These are phyloP conservation scores for Thuja plicata DNA, from an alignment of 83 land plant genomes.

Conservation along the genomic window DNA sequence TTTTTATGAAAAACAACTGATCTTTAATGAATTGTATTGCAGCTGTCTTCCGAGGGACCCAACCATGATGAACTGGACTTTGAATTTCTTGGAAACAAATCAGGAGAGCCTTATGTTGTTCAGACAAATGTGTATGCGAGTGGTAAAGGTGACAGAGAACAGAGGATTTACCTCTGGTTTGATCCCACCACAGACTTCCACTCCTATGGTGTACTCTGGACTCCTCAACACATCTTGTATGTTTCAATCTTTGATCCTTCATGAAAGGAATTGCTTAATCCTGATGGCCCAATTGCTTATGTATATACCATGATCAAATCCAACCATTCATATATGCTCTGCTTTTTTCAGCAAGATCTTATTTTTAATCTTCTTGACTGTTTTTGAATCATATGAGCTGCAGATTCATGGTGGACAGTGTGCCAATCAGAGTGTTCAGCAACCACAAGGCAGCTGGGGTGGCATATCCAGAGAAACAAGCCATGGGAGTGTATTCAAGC, in stretches of 20 bases:
- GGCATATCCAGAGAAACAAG: conserved; percentile 15
- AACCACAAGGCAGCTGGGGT: conserved; percentile 24
- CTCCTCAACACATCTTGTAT: conserved; percentile 54
- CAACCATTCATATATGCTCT: no score
- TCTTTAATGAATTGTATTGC: background rate
- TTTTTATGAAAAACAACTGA: no score
- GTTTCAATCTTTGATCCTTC: background rate
- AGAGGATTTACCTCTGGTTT: conserved; percentile 64
- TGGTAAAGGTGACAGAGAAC: conserved; percentile 54
- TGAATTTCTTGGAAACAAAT: conserved; percentile 64
- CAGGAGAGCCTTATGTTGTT: conserved; percentile 50
- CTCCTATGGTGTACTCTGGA: conserved; percentile 61
- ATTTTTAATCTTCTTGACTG: background rate
- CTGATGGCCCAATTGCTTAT: no score
- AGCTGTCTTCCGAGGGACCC: conserved; percentile 6
- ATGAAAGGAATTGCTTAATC: no score
- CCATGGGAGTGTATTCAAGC: conserved; percentile 29
- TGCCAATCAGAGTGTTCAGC: conserved; percentile 32
- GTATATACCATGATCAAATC: no score
- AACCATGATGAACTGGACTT: conserved; percentile 49
- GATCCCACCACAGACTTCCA: conserved; percentile 68
- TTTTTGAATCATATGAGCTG: background rate
- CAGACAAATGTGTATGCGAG: conserved; percentile 63
- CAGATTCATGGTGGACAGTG: conserved; percentile 24
- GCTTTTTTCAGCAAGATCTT: no score